Conservation (phyloP, 352 stramenopile genomes). For the Pythium volutum region DNA sequence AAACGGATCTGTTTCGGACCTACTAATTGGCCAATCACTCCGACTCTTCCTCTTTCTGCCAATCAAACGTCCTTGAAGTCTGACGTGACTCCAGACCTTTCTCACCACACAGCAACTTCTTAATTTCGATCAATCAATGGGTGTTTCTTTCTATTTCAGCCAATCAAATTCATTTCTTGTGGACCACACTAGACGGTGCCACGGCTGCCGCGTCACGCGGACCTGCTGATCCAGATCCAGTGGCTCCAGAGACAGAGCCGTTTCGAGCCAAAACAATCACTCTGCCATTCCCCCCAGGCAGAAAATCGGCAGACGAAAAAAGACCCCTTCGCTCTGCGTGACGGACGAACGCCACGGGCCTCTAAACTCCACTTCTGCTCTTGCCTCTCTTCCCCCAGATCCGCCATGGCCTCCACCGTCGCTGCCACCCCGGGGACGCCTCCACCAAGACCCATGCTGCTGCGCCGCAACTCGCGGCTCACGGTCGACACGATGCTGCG, state of each 20-base stretch:
- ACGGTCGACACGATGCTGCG: conserved; percentile 73
- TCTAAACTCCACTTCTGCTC: no score
- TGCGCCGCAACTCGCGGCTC: conserved; percentile 76
- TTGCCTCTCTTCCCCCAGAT: no score
- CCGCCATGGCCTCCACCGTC: not conserved
- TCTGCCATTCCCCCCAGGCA: not conserved
- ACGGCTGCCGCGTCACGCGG: not conserved
- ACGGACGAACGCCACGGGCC: conserved; percentile 1
- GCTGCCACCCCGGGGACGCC: not conserved
- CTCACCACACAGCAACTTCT: not conserved
- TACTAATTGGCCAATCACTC: conserved; percentile 1
- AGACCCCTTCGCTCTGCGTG: not conserved
- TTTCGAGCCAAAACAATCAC: no score
- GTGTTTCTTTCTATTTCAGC: not conserved
- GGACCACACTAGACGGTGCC: conserved; percentile 1
- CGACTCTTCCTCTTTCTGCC: not conserved
- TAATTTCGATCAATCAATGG: not conserved
- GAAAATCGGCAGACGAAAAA: conserved; percentile 9
- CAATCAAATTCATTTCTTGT: not conserved
- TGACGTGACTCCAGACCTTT: not conserved
- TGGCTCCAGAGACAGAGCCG: conserved; percentile 1
- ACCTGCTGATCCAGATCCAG: not conserved
- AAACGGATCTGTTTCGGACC: not conserved
- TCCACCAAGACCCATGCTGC: conserved; percentile 32
- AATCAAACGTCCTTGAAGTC: conserved; percentile 4